These are phyloP conservation scores for Gryganskiella cystojenkinii DNA, from an alignment of 192 early-diverging fungal species.

Conservation along the genomic window DNA sequence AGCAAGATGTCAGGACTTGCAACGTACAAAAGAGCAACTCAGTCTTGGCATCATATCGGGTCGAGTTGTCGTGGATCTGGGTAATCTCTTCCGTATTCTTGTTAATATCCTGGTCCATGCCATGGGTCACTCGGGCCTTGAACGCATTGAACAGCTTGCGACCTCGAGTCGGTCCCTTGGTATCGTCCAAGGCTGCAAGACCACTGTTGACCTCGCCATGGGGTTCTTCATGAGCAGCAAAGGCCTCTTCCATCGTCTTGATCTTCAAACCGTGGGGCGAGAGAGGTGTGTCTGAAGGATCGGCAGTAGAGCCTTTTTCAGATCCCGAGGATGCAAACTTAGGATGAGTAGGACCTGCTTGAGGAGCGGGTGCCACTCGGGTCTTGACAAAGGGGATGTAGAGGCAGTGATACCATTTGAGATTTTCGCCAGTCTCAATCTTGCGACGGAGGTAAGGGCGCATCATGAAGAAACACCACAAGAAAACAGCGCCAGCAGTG, in stretches of 20 bases:
- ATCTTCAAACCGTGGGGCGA: conserved; percentile 1
- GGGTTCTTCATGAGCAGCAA: neutral
- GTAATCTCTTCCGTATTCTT: conserved; percentile 45
- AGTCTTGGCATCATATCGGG: conserved; percentile 75
- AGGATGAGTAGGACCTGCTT: neutral
- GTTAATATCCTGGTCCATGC: conserved; percentile 29
- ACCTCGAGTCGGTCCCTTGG: neutral
- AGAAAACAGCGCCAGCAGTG: conserved; percentile 60
- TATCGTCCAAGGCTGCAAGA: conserved; percentile 19
- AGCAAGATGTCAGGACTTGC: conserved; percentile 82
- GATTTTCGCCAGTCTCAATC: conserved; percentile 68
- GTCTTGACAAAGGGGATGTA: conserved; percentile 64
- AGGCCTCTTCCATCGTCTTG: conserved; percentile 1
- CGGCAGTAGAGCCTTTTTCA: neutral
- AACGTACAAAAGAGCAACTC: conserved; percentile 87
- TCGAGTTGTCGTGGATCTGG: conserved; percentile 70
- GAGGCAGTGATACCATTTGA: conserved; percentile 79
- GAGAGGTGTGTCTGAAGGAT: too few relatives aligned
- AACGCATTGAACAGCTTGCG: neutral
- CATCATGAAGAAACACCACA: conserved; percentile 70
- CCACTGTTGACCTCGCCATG: conserved; percentile 7
- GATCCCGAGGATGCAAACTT: neutral
- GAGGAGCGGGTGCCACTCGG: neutral
- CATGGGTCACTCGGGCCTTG: conserved; percentile 6
- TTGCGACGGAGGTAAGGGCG: conserved; percentile 71